Conservation (phyloP, 805 yeast genomes). For the Candida nanaspora region DNA sequence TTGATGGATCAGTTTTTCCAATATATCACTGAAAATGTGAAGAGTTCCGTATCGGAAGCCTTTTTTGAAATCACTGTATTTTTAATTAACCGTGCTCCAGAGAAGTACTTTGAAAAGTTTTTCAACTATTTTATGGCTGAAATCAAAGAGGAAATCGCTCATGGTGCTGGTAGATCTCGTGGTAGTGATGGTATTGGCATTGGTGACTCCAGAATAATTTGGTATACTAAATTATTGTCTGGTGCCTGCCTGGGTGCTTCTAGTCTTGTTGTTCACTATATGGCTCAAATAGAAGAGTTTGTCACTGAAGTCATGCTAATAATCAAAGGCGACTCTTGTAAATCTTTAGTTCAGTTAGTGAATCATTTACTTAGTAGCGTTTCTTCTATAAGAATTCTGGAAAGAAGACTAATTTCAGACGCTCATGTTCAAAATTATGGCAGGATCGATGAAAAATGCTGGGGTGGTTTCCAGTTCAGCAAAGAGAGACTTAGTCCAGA, state of each 20-base stretch:
- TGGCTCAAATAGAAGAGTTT: constrained; percentile 39
- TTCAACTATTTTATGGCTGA: constrained; percentile 39
- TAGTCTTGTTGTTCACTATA: constrained; percentile 34
- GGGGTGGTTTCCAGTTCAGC: constrained; percentile 73
- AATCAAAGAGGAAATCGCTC: constrained; percentile 65
- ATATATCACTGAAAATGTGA: constrained; percentile 52
- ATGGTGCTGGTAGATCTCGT: constrained; percentile 75
- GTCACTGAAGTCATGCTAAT: constrained; percentile 36
- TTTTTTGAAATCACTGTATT: constrained; percentile 69
- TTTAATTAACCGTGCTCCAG: constrained; percentile 58
- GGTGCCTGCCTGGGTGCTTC: constrained; percentile 68
- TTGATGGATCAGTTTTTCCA: constrained; percentile 44
- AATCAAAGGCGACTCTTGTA: constrained; percentile 53
- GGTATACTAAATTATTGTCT: constrained; percentile 64
- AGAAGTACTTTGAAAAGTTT: constrained; percentile 34
- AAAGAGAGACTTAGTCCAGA: constrained; percentile 38
- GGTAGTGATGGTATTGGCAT: constrained; percentile 58
- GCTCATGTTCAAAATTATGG: constrained; percentile 30
- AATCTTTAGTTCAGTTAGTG: constrained; percentile 50
- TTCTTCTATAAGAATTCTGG: constrained; percentile 52
- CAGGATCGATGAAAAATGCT: constrained; percentile 38
- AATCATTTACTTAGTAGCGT: constrained; percentile 57
- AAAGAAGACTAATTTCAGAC: constrained; percentile 46
- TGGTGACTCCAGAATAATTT: constrained; percentile 69
- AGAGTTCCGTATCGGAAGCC: constrained; percentile 55